Conservation (phyloP, 2,329 filamentous ascomycete genomes). For the Tolypocladium ovalisporum region DNA sequence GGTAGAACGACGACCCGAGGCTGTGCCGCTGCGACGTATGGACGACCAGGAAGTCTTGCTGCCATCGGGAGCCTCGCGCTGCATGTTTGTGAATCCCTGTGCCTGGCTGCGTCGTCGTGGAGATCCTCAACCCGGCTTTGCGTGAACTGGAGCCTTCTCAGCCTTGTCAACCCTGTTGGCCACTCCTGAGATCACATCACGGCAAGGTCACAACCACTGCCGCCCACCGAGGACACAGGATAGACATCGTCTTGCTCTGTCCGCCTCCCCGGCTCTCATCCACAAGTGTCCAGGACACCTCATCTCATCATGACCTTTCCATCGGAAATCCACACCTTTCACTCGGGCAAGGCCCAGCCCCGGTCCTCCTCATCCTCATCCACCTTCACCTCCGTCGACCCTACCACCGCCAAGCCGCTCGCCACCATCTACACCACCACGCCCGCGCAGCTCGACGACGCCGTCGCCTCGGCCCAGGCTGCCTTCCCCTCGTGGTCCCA, state of each 20-base stretch:
- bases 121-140: neutral
- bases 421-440: constrained; percentile 65
- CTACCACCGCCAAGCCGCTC: constrained; percentile 56
- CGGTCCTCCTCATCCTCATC: constrained; percentile 37
- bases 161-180: neutral
- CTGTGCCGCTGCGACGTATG: neutral
- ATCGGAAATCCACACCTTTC: constrained; percentile 52
- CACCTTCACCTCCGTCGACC: constrained; percentile 64
- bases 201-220: neutral
- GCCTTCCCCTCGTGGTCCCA: constrained; percentile 70
- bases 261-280: no score
- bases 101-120: neutral
- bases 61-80: neutral
- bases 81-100: neutral
- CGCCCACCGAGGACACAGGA: neutral
- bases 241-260: neutral
- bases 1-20: neutral
- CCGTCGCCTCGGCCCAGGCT: constrained; percentile 56
- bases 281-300: neutral
- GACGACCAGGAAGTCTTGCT: neutral
- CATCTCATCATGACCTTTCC: constrained; percentile 23
- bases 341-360: constrained; percentile 57
- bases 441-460: constrained; percentile 55
- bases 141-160: neutral
- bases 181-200: neutral